phyloP scores from a whole-genome alignment of 176 grass and related monocot genomes.

The Metroxylon sagu region DNA sequence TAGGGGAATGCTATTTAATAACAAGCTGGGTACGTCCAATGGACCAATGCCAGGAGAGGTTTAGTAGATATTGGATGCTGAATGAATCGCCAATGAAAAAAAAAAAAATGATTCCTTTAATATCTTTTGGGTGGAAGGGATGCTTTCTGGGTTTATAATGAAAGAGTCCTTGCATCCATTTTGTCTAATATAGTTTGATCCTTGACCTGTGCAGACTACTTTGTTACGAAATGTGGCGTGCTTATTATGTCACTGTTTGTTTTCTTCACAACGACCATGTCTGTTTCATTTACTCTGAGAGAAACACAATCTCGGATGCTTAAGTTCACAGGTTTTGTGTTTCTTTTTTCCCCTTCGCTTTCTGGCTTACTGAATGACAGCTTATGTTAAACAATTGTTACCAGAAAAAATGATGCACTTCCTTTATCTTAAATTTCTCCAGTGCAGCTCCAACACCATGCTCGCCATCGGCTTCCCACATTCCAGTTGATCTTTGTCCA shows the following conservation, averaged over 20 bases:
- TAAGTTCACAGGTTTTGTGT: conserved; percentile 79
- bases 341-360: conserved; percentile 2
- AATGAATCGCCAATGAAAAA: too few relatives aligned
- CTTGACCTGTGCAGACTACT: conserved; percentile 64
- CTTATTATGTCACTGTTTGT: conserved; percentile 99
- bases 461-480: conserved; percentile 81
- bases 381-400: neutral
- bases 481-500: conserved; percentile 98
- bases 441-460: conserved; percentile 99
- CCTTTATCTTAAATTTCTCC: conserved; percentile 35
- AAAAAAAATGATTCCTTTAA: too few relatives aligned
- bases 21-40: too few relatives aligned
- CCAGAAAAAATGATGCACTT: neutral
- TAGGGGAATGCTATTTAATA: too few relatives aligned
- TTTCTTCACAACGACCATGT: conserved; percentile 98
- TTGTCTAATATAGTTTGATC: conserved; percentile 30
- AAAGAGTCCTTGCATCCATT: too few relatives aligned
- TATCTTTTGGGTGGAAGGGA: too few relatives aligned
- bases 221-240: conserved; percentile 91
- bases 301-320: conserved; percentile 98
- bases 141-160: too few relatives aligned
- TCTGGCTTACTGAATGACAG: neutral
- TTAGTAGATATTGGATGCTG: too few relatives aligned
- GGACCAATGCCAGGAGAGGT: too few relatives aligned
- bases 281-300: conserved; percentile 97